Base-by-base conservation (phyloP, 148 eudicot species). In the Hydrangea macrophylla region DNA sequence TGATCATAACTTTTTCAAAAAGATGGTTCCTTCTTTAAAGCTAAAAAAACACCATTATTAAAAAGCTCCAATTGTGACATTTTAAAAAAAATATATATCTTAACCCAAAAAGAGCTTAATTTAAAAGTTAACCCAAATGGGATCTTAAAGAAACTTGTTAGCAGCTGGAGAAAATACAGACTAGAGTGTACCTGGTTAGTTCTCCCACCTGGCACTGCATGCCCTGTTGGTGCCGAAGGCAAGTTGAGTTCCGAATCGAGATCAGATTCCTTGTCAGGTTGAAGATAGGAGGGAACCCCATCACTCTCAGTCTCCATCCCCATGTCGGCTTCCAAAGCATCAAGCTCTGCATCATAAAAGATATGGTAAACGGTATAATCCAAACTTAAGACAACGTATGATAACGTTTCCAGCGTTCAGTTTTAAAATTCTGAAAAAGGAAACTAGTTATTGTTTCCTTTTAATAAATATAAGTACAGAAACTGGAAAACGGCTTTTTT, bases 311-410 rank as follows among this genome's bases (percentile, higher is more conserved):
- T 86, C 70, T 87, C 97, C 81, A 73, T 55, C 20, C 83, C 83
- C 88, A 94, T 94, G 78, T 94, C 98, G 48, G 87, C 82, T 67
- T 94, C 98, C 77, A 90, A 74, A 66, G 89, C 96, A 84, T 94
- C 98, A 72, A 94, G 97, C 79, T 94, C 97, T 90, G 90, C 58
- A 70, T 58, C 58, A 74, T n/a, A n/a, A n/a, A n/a, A n/a, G n/a
- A n/a, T n/a, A n/a, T n/a, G n/a, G n/a, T n/a, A n/a, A n/a, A n/a
- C n/a, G n/a, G n/a, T n/a, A n/a, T n/a, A n/a, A n/a, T n/a, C n/a
- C n/a, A n/a, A n/a, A n/a, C n/a, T n/a, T n/a, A n/a, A n/a, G n/a
- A n/a, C n/a, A n/a, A n/a, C n/a, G n/a, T n/a, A n/a, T n/a, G n/a
- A n/a, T n/a, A n/a, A n/a, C n/a, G n/a, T n/a, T n/a, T n/a, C n/a